Base-by-base conservation (phyloP, 176 grass and related monocot genomes). In the Chloris gayana region DNA sequence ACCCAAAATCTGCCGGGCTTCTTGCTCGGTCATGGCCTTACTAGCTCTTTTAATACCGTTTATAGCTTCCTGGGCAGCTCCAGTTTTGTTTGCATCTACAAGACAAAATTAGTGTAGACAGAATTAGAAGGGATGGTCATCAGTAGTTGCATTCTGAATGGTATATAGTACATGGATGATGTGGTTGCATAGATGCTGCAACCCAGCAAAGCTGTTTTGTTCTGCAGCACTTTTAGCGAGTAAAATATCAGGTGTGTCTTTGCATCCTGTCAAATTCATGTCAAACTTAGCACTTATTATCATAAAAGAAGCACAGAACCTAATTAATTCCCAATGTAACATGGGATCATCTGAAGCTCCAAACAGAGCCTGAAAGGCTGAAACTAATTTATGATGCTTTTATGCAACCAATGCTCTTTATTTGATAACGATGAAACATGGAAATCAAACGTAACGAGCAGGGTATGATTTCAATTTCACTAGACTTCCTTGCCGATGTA, bases 51-150 rank as follows among this genome's bases (percentile, higher is more conserved):
- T 87, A 76, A 98, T 93, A 78, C 91, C 93, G 34, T 84, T 70
- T 59, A 98, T 85, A 59, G 86, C 70, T 91, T 98, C 92, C 47
- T 98, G 86, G 46, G 92, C 92, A 86, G 82, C 90, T 76, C 96
- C 96, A 79, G 84, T 91, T 88, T 82, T 91, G 61, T 93, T 93
- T 12, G 92, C 96, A 77, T 98, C 96, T 98, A n/a, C n/a, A 62
- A 39, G 90, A n/a, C n/a, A n/a, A n/a, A n/a, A n/a, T n/a, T n/a
- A n/a, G n/a, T n/a, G n/a, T n/a, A 66, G 7, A 61, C 13, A 63
- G 39, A 33, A 72, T 12, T 18, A 53, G 14, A 66, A 62, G 66
- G 4, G 0, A 6, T 26, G 4, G 24, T 14, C 57, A 15, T 78
- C 41, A 85, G 41, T 18, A 37, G 35, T 21, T 6, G 42, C 27